A percentile compares a stretch with the other conserved stretches of the same genome.
phyloP scores from a whole-genome alignment of 2,329 filamentous ascomycete genomes.

The Verticillium tricorpus region DNA sequence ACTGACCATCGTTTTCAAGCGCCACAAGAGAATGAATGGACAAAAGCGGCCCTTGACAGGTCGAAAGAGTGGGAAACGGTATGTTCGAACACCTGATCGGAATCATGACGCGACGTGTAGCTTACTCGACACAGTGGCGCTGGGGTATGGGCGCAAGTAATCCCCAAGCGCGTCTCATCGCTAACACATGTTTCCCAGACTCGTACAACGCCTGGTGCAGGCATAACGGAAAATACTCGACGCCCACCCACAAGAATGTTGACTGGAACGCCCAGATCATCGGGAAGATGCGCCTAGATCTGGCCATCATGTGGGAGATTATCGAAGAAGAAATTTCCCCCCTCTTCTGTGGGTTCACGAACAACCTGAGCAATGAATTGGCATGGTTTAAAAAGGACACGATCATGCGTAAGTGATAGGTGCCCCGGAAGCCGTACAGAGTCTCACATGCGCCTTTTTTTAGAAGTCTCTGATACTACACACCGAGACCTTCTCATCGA shows the following conservation, averaged over 20 bases:
- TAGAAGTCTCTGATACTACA: neutral
- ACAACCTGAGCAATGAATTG: neutral
- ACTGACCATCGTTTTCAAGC: constrained; percentile 1
- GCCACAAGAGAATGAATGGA: constrained; percentile 11
- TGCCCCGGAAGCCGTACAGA: neutral
- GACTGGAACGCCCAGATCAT: constrained; percentile 28
- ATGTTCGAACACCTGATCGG: constrained; percentile 7
- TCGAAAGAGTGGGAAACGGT: constrained; percentile 10
- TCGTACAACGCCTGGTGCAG: constrained; percentile 24
- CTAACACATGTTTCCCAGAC: neutral
- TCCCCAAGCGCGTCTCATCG: constrained; percentile 13
- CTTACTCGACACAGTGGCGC: constrained; percentile 14
- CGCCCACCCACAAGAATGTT: constrained; percentile 8
- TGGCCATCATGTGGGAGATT: constrained; percentile 20
- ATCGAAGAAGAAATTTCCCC: constrained; percentile 20
- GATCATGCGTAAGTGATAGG: neutral
- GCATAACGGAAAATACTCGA: constrained; percentile 20
- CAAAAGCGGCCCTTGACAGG: constrained; percentile 13
- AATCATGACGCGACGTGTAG: neutral
- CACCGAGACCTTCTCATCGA: neutral
- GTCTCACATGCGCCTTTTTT: neutral
- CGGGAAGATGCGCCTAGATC: constrained; percentile 25
- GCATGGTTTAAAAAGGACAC: neutral
- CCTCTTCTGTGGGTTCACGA: constrained; percentile 4
- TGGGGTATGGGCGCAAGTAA: constrained; percentile 13